Base-by-base conservation (phyloP, 108 stramenopile species). In the Pseudonitzschia multistriata region DNA sequence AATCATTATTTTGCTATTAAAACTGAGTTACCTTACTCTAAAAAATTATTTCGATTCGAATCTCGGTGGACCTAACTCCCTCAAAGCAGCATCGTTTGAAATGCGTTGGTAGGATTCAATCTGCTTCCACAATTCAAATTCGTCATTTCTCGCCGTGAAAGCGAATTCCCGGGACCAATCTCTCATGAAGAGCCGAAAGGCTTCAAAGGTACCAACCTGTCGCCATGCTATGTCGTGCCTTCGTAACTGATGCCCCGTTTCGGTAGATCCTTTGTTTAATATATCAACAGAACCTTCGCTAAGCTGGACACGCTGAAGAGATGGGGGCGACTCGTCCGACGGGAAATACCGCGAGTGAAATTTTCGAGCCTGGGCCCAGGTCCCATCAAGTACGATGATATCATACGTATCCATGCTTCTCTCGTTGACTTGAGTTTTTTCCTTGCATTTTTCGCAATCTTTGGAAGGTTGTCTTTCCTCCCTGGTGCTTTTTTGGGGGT, bases 341-440 rank as follows among this genome's bases (percentile, higher is more conserved):
- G 31, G 7, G 47, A 84, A 52, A 67, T 81, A 81, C 21, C 77
- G 56, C 29, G 50, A 49, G 60, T 87, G 72, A 49, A 90, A 74
- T 62, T 85, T 84, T 21, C 85, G 71, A 3, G 89, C 89, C 69
- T 91, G 89, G 25, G 66, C 37, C 89, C 89, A 91, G 17, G 88
- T 91, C 21, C 89, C 89, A 73, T 91, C 89, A 37, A 91, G 73
- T 7, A 91, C 85, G 28, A 89, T 68, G 5, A 89, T 39, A 73
- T 89, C 82, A 71, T 74, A 83, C 1, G 37, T n/a, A n/a, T n/a
- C n/a, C n/a, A n/a, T 55, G 14, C 14, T 22, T 29, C 64, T 30
- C 17, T 37, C 28, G 19, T 31, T 30, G 11, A 45, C 42, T 1
- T 13, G 42, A 17, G 2, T 13, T 22, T 52, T 7, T 6, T 13